phyloP scores from a whole-genome alignment of 495 filamentous ascomycete genomes.

The Aspergillus conjunctus region DNA sequence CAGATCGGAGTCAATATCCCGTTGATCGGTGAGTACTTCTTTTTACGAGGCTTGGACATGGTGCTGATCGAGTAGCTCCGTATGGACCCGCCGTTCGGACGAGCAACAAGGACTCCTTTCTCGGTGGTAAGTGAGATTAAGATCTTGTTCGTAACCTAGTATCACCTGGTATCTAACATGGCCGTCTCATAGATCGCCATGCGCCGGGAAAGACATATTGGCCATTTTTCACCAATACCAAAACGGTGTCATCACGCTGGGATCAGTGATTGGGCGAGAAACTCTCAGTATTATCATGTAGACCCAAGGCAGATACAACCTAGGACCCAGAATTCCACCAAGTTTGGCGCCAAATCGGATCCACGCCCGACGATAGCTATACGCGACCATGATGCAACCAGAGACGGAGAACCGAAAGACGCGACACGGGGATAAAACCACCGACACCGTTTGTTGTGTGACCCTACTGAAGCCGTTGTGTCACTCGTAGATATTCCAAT shows the following conservation, averaged over 20 bases:
- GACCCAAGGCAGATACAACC: too few species aligned
- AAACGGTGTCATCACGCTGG: slow-evolving; percentile 34
- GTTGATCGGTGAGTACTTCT: slow-evolving; percentile 25
- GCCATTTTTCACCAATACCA: slow-evolving; percentile 33
- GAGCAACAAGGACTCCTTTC: slow-evolving; percentile 34
- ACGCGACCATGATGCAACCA: too few species aligned
- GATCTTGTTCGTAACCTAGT: too few species aligned
- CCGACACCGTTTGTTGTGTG: too few species aligned
- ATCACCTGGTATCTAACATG: neutral
- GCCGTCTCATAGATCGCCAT: slow-evolving; percentile 25
- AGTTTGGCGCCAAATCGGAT: too few species aligned
- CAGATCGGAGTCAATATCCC: slow-evolving; percentile 38
- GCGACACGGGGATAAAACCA: too few species aligned
- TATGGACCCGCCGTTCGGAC: slow-evolving; percentile 32
- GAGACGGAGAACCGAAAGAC: too few species aligned
- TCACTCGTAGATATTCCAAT: too few species aligned
- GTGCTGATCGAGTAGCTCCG: slow-evolving; percentile 21
- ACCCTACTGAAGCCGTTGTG: too few species aligned
- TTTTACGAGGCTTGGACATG: neutral
- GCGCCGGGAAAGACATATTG: slow-evolving; percentile 34
- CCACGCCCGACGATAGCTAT: too few species aligned
- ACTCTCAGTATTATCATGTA: too few species aligned
- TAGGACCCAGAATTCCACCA: too few species aligned
- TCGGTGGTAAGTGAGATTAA: slow-evolving; percentile 34
- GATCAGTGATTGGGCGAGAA: slow-evolving; percentile 25